A percentile compares a stretch with the other conserved stretches of the same genome.
Evolutionary conservation across 2,329 filamentous ascomycete genomes (phyloP).

Genomic region (Fusarium camptoceras): DNA sequence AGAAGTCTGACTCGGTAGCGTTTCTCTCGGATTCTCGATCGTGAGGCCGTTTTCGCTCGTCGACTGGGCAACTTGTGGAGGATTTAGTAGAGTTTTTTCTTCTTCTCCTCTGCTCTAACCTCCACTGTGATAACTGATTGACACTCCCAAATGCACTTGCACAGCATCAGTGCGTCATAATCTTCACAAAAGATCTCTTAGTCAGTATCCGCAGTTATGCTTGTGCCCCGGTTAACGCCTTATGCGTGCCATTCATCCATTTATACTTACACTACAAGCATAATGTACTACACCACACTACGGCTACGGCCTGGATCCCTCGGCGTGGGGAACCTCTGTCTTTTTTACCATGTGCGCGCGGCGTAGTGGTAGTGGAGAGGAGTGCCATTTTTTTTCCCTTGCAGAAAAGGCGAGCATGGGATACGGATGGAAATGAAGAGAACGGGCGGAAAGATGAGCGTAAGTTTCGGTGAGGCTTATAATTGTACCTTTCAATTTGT

Average conservation of each 20-base stretch:
- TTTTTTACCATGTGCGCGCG: conserved; percentile 1
- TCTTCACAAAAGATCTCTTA: conserved; percentile 34
- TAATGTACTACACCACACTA: not conserved
- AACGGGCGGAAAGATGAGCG: conserved; percentile 21
- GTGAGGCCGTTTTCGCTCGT: conserved; percentile 7
- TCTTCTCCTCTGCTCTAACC: not conserved
- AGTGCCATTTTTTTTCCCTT: conserved; percentile 40
- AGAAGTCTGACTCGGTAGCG: conserved; percentile 17
- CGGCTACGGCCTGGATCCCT: conserved; percentile 4
- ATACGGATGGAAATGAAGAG: conserved; percentile 43
- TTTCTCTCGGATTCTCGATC: not conserved
- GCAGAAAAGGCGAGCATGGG: conserved; percentile 32
- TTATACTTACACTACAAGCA: conserved; percentile 18
- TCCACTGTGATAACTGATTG: conserved; percentile 10
- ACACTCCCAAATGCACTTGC: conserved; percentile 13
- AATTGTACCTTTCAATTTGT: conserved; percentile 8
- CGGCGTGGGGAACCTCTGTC: conserved; percentile 23
- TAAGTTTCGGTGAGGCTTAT: conserved; percentile 36
- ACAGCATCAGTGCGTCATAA: conserved; percentile 30
- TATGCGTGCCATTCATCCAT: conserved; percentile 33
- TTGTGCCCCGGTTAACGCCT: conserved; percentile 23
- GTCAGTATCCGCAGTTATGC: conserved; percentile 6
- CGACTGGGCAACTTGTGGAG: conserved; percentile 32
- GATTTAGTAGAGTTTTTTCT: conserved; percentile 6
- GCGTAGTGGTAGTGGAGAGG: conserved; percentile 25